Conservation (phyloP, 1,139 yeast genomes). For the Yamadazyma dendronema region DNA sequence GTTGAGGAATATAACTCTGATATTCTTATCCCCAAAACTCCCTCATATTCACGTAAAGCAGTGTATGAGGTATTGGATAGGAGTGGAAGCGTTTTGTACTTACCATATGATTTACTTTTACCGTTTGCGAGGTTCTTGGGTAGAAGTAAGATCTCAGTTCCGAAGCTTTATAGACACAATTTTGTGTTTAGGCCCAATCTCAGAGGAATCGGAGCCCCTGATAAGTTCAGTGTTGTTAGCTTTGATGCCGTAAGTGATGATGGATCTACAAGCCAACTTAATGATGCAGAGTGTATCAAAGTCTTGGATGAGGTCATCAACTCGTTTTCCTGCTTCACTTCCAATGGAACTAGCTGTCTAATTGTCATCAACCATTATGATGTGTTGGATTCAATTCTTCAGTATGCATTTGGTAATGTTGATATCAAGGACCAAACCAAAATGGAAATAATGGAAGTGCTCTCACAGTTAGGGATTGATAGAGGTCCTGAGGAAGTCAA, state of each 20-base stretch:
- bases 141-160: slow-evolving; percentile 50
- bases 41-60: slow-evolving; percentile 59
- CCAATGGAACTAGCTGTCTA: slow-evolving; percentile 43
- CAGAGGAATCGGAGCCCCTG: slow-evolving; percentile 64
- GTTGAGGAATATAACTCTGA: slow-evolving; percentile 58
- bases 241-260: slow-evolving; percentile 74
- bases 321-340: slow-evolving; percentile 62
- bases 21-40: slow-evolving; percentile 75
- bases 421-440: slow-evolving; percentile 63
- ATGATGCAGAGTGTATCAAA: slow-evolving; percentile 87
- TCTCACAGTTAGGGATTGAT: slow-evolving; percentile 76
- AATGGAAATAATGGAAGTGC: slow-evolving; percentile 61
- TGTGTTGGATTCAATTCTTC: slow-evolving; percentile 62
- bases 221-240: slow-evolving; percentile 74
- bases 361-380: slow-evolving; percentile 79
- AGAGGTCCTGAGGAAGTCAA: slow-evolving; percentile 66
- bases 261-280: slow-evolving; percentile 33
- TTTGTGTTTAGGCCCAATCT: slow-evolving; percentile 72
- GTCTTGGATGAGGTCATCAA: slow-evolving; percentile 72
- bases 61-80: slow-evolving; percentile 81
- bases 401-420: slow-evolving; percentile 72
- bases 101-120: slow-evolving; percentile 84
- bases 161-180: slow-evolving; percentile 72
- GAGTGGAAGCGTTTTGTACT: slow-evolving; percentile 81
- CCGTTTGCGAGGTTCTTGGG: slow-evolving; percentile 88